A percentile compares a stretch with the other conserved stretches of the same genome.
These are phyloP conservation scores for Parvularia atlantis DNA, from an alignment of 78 protist genomes.

Conservation along the genomic window DNA sequence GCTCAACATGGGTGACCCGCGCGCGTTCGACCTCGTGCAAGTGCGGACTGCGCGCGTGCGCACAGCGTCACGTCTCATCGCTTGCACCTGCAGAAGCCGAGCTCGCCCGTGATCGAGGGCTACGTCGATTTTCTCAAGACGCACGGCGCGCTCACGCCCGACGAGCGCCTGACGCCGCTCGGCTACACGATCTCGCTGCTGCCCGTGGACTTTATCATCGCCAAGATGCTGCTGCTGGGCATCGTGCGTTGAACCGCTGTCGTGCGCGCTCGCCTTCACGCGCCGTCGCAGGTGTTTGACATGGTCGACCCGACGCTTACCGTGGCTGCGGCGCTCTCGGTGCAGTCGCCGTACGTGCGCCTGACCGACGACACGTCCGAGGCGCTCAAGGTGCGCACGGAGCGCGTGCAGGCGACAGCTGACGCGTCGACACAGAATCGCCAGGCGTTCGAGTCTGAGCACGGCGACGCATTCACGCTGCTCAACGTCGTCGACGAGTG, in stretches of 20 bases:
- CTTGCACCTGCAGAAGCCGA: not conserved
- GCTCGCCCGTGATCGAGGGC: not conserved
- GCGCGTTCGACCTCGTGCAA: not conserved
- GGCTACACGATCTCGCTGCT: not conserved
- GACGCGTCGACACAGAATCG: too few species aligned
- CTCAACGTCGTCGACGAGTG: not conserved
- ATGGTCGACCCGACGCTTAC: not conserved
- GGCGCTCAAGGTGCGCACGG: not conserved
- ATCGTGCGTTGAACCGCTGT: not conserved
- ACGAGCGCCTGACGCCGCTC: not conserved
- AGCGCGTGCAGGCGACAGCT: too few species aligned
- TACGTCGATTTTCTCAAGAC: not conserved
- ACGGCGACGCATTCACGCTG: conserved; percentile 7
- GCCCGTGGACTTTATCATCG: not conserved
- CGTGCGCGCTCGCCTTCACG: not conserved
- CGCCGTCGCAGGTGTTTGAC: not conserved
- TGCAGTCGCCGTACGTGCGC: not conserved
- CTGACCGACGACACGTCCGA: not conserved
- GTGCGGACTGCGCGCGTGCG: not conserved
- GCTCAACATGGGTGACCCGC: not conserved
- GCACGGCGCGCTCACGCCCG: not conserved
- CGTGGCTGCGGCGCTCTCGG: not conserved
- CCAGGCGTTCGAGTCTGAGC: not conserved
- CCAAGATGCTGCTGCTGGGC: conserved; percentile 5
- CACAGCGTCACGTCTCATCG: too few species aligned